A percentile compares a stretch with the other conserved stretches of the same genome.
Evolutionary conservation across 148 eudicot genomes (phyloP).

Genomic region (Vaccinium corymbosum): DNA sequence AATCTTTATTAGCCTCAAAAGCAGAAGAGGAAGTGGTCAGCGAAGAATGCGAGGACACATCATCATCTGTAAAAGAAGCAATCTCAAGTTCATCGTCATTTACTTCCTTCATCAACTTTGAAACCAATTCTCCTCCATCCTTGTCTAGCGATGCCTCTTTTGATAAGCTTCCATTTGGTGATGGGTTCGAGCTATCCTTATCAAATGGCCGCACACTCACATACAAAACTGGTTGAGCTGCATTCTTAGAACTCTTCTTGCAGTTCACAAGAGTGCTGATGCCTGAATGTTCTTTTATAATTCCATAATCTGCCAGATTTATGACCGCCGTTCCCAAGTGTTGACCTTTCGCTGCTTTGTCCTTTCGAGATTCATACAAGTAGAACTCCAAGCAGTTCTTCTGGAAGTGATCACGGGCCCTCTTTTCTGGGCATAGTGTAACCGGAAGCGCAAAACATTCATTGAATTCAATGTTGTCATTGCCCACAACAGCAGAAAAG

Average conservation of each 20-base stretch:
- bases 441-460: constrained; percentile 62
- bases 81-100: constrained; percentile 56
- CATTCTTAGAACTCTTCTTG: constrained; percentile 55
- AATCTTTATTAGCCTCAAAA: constrained; percentile 33
- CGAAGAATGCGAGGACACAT: constrained; percentile 42
- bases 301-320: constrained; percentile 73
- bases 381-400: constrained; percentile 73
- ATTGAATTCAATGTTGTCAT: constrained; percentile 54
- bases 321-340: constrained; percentile 63
- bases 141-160: constrained; percentile 32
- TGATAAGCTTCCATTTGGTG: constrained; percentile 29
- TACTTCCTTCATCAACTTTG: constrained; percentile 44
- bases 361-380: constrained; percentile 71
- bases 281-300: constrained; percentile 44
- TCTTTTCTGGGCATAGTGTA: constrained; percentile 49
- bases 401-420: constrained; percentile 41
- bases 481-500: constrained; percentile 54
- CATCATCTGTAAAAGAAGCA: constrained; percentile 71
- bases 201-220: constrained; percentile 66
- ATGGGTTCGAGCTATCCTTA: constrained; percentile 39
- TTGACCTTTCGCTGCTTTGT: constrained; percentile 65
- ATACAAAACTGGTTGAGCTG: constrained; percentile 43
- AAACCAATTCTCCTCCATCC: constrained; percentile 49
- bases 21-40: constrained; percentile 39
- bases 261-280: constrained; percentile 47